phyloP scores from a whole-genome alignment of 2,329 filamentous ascomycete genomes.

The Cercospora janseana region DNA sequence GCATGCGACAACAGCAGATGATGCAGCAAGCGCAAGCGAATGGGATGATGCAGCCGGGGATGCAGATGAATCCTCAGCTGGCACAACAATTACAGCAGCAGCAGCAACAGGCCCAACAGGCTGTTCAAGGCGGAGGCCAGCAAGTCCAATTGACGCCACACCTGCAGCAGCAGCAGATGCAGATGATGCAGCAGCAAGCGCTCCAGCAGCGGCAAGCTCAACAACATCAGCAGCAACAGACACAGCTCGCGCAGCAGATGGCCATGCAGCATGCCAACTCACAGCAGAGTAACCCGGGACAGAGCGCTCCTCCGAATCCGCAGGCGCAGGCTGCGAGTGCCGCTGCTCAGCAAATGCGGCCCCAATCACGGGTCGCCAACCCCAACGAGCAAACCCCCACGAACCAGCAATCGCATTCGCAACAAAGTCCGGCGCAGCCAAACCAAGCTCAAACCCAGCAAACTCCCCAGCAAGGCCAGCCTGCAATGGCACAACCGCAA shows the following conservation, averaged over 20 bases:
- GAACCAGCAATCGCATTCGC: slow-evolving; percentile 31
- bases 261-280: slow-evolving; percentile 50
- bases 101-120: slow-evolving; percentile 37
- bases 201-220: slow-evolving; percentile 41
- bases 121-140: slow-evolving; percentile 23
- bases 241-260: slow-evolving; percentile 43
- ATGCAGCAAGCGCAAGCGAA: slow-evolving; percentile 42
- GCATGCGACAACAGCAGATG: slow-evolving; percentile 51
- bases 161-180: slow-evolving; percentile 42
- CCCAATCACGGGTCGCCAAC: slow-evolving; percentile 41
- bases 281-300: slow-evolving; percentile 50
- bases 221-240: slow-evolving; percentile 38
- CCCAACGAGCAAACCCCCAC: slow-evolving; percentile 34
- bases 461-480: slow-evolving; percentile 43
- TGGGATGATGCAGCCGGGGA: slow-evolving; percentile 29
- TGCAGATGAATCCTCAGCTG: slow-evolving; percentile 38
- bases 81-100: slow-evolving; percentile 44
- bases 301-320: slow-evolving; percentile 43
- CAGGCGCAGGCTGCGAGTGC: slow-evolving; percentile 37
- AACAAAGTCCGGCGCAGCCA: slow-evolving; percentile 35
- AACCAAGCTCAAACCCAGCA: slow-evolving; percentile 37
- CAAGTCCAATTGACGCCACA: slow-evolving; percentile 28
- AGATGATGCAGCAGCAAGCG: slow-evolving; percentile 40
- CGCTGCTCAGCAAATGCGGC: slow-evolving; percentile 39
- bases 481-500: slow-evolving; percentile 42